Evolutionary conservation across 768 basidiomycete genomes (phyloP), one percentile per base, ranked within the genome.

Genomic region (Erythrobasidium yunnanense): DNA sequence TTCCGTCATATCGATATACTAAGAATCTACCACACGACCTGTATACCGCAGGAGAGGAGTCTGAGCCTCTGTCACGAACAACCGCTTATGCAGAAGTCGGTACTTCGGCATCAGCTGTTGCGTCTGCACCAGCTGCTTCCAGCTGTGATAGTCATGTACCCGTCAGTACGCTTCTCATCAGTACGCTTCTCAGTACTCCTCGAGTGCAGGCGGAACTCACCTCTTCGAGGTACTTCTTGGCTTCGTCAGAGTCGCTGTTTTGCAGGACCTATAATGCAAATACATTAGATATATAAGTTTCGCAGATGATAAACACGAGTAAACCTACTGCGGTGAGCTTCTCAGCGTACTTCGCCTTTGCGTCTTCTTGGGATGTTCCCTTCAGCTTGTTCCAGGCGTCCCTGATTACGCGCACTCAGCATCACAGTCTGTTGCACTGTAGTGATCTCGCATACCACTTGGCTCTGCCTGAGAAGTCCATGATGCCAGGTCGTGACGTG

Each of bases 401-500:
- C 90, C 90, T 91, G 72, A 20, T 1, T 27, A 6, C 52, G 13
- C 13, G 33, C 1, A 18, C 1, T 23, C 17, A 65, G 11, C 35
- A 29, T 25, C n/a, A n/a, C n/a, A n/a, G n/a, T n/a, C n/a, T n/a
- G n/a, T n/a, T 35, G 25, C 20, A 23, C 2, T 3, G n/a, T 30
- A 5, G 8, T n/a, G 35, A 32, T 46, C 33, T 65, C 46, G 57
- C 77, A 70, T 77, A 90, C 90, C 90, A 93, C 80, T 96, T 97
- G 70, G 84, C 85, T 78, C 87, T 91, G 70, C 86, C 92, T 22
- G 79, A 77, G 73, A 95, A 92, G 75, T 93, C 88, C 38, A 95
- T 74, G 78, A 90, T 66, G 47, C 89, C 88, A 47, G 87, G 87
- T 25, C 81, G 78, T 76, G 73, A 0, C 55, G 78, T 84, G 75